These are phyloP conservation scores for Rhizopogon roseolus DNA, from an alignment of 768 basidiomycete genomes.

Conservation along the genomic window DNA sequence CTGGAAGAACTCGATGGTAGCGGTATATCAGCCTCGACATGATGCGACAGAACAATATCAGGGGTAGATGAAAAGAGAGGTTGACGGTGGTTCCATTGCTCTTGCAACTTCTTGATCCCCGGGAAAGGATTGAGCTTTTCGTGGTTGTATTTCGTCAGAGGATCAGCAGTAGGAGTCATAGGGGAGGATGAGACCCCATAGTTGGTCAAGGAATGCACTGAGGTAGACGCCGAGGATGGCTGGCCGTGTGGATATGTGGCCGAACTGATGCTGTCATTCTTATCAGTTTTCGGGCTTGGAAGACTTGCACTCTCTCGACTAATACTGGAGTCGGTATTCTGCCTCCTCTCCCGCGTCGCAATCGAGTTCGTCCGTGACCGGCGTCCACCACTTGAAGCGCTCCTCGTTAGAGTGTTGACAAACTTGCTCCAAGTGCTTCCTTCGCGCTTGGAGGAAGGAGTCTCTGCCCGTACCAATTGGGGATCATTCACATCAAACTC, in stretches of 20 bases:
- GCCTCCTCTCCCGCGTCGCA: constrained; percentile 57
- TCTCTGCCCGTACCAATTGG: constrained; percentile 34
- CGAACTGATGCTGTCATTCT: constrained; percentile 32
- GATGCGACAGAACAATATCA: constrained; percentile 40
- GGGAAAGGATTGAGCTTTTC: constrained; percentile 89
- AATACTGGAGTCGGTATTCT: constrained; percentile 67
- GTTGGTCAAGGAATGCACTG: constrained; percentile 56
- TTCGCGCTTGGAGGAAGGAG: constrained; percentile 56
- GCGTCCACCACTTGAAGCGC: constrained; percentile 62
- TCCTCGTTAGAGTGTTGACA: constrained; percentile 61
- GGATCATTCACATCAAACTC: constrained; percentile 49
- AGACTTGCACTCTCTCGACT: constrained; percentile 75
- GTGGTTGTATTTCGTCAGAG: constrained; percentile 61
- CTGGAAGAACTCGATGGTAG: constrained; percentile 46
- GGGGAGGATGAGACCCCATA: constrained; percentile 76
- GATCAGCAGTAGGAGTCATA: constrained; percentile 61
- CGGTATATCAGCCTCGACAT: constrained; percentile 39
- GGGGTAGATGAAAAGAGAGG: constrained; percentile 45
- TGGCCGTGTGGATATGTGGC: constrained; percentile 39
- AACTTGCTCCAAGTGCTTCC: constrained; percentile 68
- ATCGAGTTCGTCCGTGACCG: constrained; percentile 80
- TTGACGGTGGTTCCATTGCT: constrained; percentile 56
- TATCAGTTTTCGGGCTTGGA: constrained; percentile 57
- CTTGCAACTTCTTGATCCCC: constrained; percentile 75
- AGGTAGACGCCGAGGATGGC: constrained; percentile 65